phyloP scores from a whole-genome alignment of 2,329 filamentous ascomycete species.

The Xylaria sp. region DNA sequence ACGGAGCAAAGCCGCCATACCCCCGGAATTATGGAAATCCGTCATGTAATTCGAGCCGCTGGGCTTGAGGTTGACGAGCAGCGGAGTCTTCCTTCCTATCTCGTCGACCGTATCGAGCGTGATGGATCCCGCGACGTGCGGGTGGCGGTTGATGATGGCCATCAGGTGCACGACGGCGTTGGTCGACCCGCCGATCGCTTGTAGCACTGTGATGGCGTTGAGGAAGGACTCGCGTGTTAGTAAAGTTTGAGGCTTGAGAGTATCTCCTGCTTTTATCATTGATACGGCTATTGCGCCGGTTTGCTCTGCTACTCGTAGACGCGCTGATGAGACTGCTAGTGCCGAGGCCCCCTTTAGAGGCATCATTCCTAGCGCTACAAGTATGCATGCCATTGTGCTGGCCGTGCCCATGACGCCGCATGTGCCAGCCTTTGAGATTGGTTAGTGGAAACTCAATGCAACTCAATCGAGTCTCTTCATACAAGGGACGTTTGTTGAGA shows the following conservation, averaged over 20 bases:
- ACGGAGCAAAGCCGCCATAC: slow-evolving; percentile 84
- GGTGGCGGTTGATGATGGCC: slow-evolving; percentile 81
- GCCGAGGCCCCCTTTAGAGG: slow-evolving; percentile 81
- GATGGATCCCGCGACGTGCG: slow-evolving; percentile 70
- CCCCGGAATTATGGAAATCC: slow-evolving; percentile 89
- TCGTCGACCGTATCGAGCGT: slow-evolving; percentile 82
- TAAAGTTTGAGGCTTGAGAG: slow-evolving; percentile 75
- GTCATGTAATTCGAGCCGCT: slow-evolving; percentile 89
- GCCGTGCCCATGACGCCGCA: slow-evolving; percentile 94
- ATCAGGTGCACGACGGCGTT: slow-evolving; percentile 89
- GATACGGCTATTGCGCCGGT: slow-evolving; percentile 76
- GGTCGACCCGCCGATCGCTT: slow-evolving; percentile 85
- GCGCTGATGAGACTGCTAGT: slow-evolving; percentile 80
- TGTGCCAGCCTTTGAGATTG: slow-evolving; percentile 68
- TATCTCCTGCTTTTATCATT: slow-evolving; percentile 70
- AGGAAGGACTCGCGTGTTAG: slow-evolving; percentile 81
- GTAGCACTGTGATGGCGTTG: slow-evolving; percentile 87
- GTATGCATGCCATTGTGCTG: slow-evolving; percentile 87
- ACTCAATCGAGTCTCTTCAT: background rate
- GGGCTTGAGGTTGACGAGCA: slow-evolving; percentile 87
- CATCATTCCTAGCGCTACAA: slow-evolving; percentile 84
- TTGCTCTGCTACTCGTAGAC: slow-evolving; percentile 83
- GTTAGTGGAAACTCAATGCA: slow-evolving; percentile 14
- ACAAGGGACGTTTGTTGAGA: background rate
- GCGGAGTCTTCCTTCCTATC: slow-evolving; percentile 79